Percentiles rank a stretch among this genome's conserved stretches.
Evolutionary conservation across 2,329 filamentous ascomycete genomes (phyloP).

Genomic region (Apiospora hydei): DNA sequence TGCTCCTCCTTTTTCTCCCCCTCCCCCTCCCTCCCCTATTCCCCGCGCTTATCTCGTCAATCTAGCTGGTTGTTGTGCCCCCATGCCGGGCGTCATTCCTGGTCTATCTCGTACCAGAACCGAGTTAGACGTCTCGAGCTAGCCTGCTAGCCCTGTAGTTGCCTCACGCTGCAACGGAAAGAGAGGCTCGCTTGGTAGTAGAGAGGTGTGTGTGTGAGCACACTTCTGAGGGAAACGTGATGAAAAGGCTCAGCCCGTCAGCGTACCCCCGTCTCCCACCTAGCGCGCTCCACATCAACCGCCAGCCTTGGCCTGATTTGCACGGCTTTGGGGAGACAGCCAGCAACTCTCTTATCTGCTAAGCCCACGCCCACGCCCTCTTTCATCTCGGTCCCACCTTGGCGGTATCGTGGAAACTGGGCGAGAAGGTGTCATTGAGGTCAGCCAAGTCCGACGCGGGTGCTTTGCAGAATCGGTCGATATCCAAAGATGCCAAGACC

Average conservation of each 20-base stretch:
- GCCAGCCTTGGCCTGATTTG: conserved; percentile 19
- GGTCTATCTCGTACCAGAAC: not conserved
- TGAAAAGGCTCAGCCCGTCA: conserved; percentile 24
- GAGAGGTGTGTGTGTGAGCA: not conserved
- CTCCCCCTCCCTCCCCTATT: not conserved
- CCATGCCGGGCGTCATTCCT: not conserved
- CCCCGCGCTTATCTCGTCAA: conserved; percentile 6
- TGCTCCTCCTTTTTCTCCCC: not conserved
- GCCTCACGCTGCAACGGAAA: conserved; percentile 8
- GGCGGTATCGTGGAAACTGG: conserved; percentile 32
- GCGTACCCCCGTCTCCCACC: conserved; percentile 13
- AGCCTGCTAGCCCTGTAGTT: not conserved
- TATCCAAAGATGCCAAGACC: not conserved
- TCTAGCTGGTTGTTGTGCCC: conserved; percentile 1
- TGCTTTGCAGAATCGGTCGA: not conserved
- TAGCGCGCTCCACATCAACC: conserved; percentile 25
- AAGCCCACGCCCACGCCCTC: conserved; percentile 30
- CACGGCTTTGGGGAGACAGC: conserved; percentile 17
- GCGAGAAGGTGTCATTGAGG: conserved; percentile 22
- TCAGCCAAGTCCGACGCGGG: not conserved
- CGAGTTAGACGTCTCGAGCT: not conserved
- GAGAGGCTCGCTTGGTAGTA: not conserved
- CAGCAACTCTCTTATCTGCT: conserved; percentile 38
- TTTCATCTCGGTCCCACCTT: conserved; percentile 37
- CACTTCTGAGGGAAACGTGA: conserved; percentile 14